phyloP scores from a whole-genome alignment of 768 basidiomycete genomes.

The Myochromella boudieri region DNA sequence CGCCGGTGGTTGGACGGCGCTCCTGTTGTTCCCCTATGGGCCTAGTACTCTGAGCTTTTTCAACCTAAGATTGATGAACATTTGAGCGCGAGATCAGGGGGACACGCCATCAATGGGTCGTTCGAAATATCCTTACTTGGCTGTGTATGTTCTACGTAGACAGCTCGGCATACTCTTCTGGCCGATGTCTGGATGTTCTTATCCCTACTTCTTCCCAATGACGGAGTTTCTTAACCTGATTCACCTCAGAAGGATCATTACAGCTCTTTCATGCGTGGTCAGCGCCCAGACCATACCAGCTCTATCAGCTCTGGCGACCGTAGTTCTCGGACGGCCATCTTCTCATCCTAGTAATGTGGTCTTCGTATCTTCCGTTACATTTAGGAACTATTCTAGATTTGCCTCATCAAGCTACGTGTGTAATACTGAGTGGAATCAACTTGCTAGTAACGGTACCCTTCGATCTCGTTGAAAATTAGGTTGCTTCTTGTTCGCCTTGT shows the following conservation, averaged over 20 bases:
- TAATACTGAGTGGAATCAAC: no score
- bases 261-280: no score
- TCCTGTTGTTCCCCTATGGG: slow-evolving; percentile 3
- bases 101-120: slow-evolving; percentile 15
- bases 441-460: no score
- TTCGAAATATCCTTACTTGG: slow-evolving; percentile 14
- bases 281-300: no score
- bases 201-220: not conserved
- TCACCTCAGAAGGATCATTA: not conserved
- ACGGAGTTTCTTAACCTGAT: not conserved
- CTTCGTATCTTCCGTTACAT: not conserved
- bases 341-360: not conserved
- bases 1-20: slow-evolving; percentile 8
- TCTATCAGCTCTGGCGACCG: not conserved
- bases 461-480: no score
- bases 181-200: no score
- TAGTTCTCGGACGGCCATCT: not conserved
- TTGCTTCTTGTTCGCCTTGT: no score
- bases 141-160: no score
- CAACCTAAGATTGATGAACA: slow-evolving; percentile 12
- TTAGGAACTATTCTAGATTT: no score
- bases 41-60: slow-evolving; percentile 1
- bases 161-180: no score
- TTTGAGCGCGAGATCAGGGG: slow-evolving; percentile 12
- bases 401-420: no score